Percentiles rank a stretch among this genome's conserved stretches.
phyloP scores from a whole-genome alignment of 371 early-diverging fungal species.

The Rhizopus delemar region DNA sequence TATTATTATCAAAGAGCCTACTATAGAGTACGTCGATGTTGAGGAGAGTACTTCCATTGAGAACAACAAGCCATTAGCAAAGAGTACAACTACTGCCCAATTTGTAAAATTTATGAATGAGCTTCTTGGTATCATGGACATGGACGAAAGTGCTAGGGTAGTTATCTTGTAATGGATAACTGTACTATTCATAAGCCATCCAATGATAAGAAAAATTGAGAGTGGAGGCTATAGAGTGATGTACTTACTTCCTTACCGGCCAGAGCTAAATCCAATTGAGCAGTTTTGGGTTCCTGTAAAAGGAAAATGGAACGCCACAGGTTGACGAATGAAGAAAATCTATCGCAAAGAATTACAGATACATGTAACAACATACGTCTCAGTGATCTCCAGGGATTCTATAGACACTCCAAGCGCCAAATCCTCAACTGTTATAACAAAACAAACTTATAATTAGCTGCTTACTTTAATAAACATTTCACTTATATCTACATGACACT shows the following conservation, averaged over 20 bases:
- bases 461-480: no score
- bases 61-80: no score
- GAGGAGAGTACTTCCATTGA: no score
- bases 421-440: conserved; percentile 18
- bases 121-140: no score
- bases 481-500: no score
- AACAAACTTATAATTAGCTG: background rate
- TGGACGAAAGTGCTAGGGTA: no score
- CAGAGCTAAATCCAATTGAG: conserved; percentile 22
- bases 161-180: no score
- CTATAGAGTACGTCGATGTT: conserved; percentile 23
- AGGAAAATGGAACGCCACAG: conserved; percentile 16
- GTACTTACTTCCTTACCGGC: conserved; percentile 23
- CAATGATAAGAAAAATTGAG: conserved; percentile 19
- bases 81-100: no score
- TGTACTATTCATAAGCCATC: conserved; percentile 20
- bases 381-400: conserved; percentile 7
- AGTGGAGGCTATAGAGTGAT: conserved; percentile 20
- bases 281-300: conserved; percentile 19
- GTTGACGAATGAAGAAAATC: conserved; percentile 15
- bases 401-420: conserved; percentile 14
- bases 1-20: conserved; percentile 17
- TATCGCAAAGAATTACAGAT: conserved; percentile 17
- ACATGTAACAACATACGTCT: conserved; percentile 10
- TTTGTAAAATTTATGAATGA: no score